Conservation (phyloP, 2,329 filamentous ascomycete species). For the Trichoderma sp. region DNA sequence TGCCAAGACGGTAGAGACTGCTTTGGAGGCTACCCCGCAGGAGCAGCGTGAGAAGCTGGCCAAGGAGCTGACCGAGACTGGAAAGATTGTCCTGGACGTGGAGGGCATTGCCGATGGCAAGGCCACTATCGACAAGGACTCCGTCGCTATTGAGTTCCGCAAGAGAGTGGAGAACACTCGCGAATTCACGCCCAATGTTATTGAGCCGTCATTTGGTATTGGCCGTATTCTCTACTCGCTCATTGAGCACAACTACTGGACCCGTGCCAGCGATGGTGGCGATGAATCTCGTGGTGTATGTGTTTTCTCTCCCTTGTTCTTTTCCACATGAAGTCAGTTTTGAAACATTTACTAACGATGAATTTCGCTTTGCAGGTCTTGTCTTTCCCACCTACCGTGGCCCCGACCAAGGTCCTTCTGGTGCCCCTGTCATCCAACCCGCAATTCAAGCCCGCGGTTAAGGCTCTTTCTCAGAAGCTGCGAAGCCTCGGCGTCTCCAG, state of each 20-base stretch:
- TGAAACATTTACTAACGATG: background rate
- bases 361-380: slow-evolving; percentile 40
- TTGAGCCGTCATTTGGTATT: slow-evolving; percentile 97
- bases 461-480: slow-evolving; percentile 71
- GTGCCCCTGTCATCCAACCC: slow-evolving; percentile 81
- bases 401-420: slow-evolving; percentile 93
- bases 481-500: slow-evolving; percentile 75
- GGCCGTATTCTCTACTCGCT: slow-evolving; percentile 90
- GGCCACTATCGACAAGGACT: slow-evolving; percentile 75
- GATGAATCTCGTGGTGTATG: slow-evolving; percentile 81
- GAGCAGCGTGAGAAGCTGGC: slow-evolving; percentile 77
- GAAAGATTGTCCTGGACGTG: slow-evolving; percentile 76
- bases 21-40: slow-evolving; percentile 73
- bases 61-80: slow-evolving; percentile 67
- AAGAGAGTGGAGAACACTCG: slow-evolving; percentile 79
- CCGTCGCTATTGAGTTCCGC: slow-evolving; percentile 79
- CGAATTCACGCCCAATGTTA: slow-evolving; percentile 93
- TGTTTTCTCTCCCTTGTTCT: background rate
- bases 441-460: slow-evolving; percentile 75
- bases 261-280: slow-evolving; percentile 60
- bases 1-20: slow-evolving; percentile 78
- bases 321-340: background rate
- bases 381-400: slow-evolving; percentile 61
- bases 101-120: slow-evolving; percentile 64
- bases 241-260: slow-evolving; percentile 96